Conservation (phyloP, 2,329 filamentous ascomycete species). For the Hypoxylon sp. region DNA sequence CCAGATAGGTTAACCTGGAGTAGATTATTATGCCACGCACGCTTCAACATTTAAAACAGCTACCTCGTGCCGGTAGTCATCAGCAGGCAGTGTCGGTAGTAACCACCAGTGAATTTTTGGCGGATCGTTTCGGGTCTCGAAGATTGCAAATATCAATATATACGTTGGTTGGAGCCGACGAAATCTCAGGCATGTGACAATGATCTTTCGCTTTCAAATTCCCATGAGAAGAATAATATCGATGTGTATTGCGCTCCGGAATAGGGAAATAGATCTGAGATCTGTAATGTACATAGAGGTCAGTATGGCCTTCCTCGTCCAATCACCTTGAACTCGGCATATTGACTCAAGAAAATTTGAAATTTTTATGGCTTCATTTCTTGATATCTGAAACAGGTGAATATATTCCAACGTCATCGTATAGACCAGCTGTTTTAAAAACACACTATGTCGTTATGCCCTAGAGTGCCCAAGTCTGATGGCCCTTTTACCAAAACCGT, state of each 20-base stretch:
- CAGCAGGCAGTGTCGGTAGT: constrained; percentile 25
- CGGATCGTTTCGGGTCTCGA: constrained; percentile 29
- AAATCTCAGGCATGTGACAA: constrained; percentile 20
- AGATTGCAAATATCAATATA: constrained; percentile 17
- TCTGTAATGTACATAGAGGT: constrained; percentile 8
- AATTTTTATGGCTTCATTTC: background rate
- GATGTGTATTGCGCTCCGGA: constrained; percentile 7
- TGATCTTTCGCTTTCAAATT: background rate
- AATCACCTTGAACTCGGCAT: constrained; percentile 1
- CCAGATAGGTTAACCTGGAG: constrained; percentile 24
- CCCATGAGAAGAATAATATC: constrained; percentile 1
- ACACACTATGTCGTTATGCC: background rate
- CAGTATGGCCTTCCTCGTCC: background rate
- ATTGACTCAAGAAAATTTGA: background rate
- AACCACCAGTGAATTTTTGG: constrained; percentile 23
- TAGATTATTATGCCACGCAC: constrained; percentile 23
- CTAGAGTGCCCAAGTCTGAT: background rate
- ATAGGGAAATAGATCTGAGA: constrained; percentile 6
- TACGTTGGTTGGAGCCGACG: constrained; percentile 7
- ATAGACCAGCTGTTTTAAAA: background rate
- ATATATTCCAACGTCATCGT: constrained; percentile 10
- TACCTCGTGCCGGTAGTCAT: constrained; percentile 29
- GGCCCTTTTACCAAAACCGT: background rate
- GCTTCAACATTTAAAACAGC: constrained; percentile 19
- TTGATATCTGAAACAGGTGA: background rate